Evolutionary conservation across 225 moss, liverwort and hornwort genomes (phyloP).

Genomic region (Anthoceros angustus): DNA sequence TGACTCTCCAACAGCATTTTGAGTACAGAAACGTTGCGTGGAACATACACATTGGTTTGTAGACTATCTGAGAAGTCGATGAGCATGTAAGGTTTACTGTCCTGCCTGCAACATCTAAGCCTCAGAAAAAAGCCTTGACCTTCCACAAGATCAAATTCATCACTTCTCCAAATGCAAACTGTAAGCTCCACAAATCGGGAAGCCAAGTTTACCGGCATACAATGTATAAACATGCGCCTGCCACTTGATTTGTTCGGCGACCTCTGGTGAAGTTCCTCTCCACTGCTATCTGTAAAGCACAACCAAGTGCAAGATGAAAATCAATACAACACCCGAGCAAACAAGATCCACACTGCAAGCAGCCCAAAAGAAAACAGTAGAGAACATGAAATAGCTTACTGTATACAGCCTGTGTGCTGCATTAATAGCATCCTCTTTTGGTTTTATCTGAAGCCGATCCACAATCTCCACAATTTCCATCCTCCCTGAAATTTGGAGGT

Average conservation of each 20-base stretch:
- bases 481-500: conserved; percentile 36
- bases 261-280: conserved; percentile 98
- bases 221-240: conserved; percentile 97
- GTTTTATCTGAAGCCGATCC: conserved; percentile 64
- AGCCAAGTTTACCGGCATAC: conserved; percentile 80
- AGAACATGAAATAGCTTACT: conserved; percentile 21
- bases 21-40: not conserved
- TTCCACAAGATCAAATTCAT: not conserved
- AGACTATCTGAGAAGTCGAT: conserved; percentile 98
- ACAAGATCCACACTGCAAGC: not conserved
- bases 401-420: conserved; percentile 99
- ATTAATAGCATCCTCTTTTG: conserved; percentile 72
- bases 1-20: not conserved
- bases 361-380: not conserved
- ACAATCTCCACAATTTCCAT: conserved; percentile 88
- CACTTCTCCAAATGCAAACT: not conserved
- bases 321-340: conserved; percentile 1
- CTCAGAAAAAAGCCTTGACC: not conserved
- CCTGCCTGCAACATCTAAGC: conserved; percentile 56
- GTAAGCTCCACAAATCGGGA: not conserved
- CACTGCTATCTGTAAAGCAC: conserved; percentile 62
- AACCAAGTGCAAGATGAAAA: not conserved
- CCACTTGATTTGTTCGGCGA: conserved; percentile 86
- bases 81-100: conserved; percentile 98
- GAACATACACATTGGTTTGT: conserved; percentile 90